Conservation (phyloP, 208 protist genomes). For the Trypanosoma mega region DNA sequence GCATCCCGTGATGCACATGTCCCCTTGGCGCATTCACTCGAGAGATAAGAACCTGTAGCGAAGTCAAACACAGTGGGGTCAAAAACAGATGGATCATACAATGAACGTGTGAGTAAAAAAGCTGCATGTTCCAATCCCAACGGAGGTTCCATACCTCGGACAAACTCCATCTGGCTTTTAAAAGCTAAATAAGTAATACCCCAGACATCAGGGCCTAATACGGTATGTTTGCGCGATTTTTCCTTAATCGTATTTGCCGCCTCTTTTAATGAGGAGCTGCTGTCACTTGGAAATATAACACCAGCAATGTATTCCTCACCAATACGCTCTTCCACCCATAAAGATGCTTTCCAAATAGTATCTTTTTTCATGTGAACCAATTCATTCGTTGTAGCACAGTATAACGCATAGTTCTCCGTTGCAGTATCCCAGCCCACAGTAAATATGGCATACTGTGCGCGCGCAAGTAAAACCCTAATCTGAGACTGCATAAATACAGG, state of each 20-base stretch:
- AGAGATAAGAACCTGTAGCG: constrained; percentile 34
- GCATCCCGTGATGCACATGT: constrained; percentile 49
- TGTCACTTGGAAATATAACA: constrained; percentile 70
- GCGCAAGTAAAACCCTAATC: constrained; percentile 67
- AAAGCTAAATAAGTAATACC: constrained; percentile 81
- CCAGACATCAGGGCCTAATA: constrained; percentile 76
- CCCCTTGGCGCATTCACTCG: constrained; percentile 26
- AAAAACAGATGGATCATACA: constrained; percentile 38
- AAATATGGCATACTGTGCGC: constrained; percentile 83
- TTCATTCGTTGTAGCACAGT: constrained; percentile 82
- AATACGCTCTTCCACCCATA: constrained; percentile 84
- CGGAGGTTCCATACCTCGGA: constrained; percentile 69
- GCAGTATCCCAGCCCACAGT: constrained; percentile 53
- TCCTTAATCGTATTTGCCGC: constrained; percentile 37
- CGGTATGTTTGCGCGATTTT: constrained; percentile 69
- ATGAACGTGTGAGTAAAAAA: constrained; percentile 60
- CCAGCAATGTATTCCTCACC: constrained; percentile 84
- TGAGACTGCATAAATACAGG: constrained; percentile 30
- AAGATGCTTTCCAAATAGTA: constrained; percentile 70
- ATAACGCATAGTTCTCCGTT: constrained; percentile 53
- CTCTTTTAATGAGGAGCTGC: constrained; percentile 39
- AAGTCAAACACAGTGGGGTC: constrained; percentile 65
- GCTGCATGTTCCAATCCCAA: constrained; percentile 73
- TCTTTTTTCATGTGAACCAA: constrained; percentile 43
- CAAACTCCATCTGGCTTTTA: constrained; percentile 78